Percentiles rank a stretch among this genome's conserved stretches.
phyloP scores from a whole-genome alignment of 768 basidiomycete genomes.

The Xerocomellus chrysenteron region DNA sequence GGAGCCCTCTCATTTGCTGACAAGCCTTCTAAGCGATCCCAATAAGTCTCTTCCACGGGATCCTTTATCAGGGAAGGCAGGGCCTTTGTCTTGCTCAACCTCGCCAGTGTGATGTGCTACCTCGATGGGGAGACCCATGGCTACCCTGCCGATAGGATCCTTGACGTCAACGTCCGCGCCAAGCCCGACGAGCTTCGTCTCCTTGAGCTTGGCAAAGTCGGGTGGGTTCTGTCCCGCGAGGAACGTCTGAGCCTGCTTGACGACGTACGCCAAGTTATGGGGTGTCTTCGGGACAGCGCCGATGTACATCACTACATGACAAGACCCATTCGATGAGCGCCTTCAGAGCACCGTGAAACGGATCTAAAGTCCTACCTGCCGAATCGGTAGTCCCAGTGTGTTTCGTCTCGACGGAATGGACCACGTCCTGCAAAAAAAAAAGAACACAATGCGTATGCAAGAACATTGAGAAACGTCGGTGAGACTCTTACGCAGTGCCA shows the following conservation, averaged over 20 bases:
- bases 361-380: slow-evolving; percentile 40
- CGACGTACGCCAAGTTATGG: slow-evolving; percentile 58
- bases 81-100: too few species aligned
- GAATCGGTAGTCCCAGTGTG: slow-evolving; percentile 58
- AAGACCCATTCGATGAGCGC: neutral
- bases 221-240: slow-evolving; percentile 61
- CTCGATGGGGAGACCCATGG: slow-evolving; percentile 43
- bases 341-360: neutral
- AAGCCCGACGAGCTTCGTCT: slow-evolving; percentile 38
- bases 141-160: slow-evolving; percentile 33
- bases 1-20: too few species aligned
- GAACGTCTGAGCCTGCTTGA: slow-evolving; percentile 62
- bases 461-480: neutral
- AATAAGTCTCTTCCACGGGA: too few species aligned
- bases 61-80: too few species aligned
- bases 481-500: slow-evolving; percentile 60
- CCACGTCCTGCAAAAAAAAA: slow-evolving; percentile 37
- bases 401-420: slow-evolving; percentile 48
- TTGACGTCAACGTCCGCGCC: slow-evolving; percentile 41
- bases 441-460: neutral
- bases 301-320: slow-evolving; percentile 68
- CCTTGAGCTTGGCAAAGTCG: slow-evolving; percentile 59
- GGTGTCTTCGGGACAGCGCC: slow-evolving; percentile 68
- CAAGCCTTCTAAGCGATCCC: too few species aligned
- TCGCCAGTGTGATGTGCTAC: neutral